Evolutionary conservation across 495 filamentous ascomycete genomes (phyloP).

Genomic region (Hypoxylon subgilvum): DNA sequence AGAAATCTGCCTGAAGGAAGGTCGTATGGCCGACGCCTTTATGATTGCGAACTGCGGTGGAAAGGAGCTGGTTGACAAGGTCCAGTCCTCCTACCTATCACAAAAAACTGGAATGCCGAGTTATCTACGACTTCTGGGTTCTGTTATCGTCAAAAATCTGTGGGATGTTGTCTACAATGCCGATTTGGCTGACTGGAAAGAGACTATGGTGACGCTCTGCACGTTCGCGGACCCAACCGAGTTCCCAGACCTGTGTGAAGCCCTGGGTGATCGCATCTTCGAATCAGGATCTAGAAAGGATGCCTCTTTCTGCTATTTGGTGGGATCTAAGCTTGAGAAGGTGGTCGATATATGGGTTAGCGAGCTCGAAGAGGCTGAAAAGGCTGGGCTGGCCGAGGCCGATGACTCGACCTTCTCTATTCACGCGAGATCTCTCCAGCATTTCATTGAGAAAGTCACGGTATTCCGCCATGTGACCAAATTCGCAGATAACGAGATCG

Average conservation of each 20-base stretch:
- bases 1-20: constrained; percentile 83
- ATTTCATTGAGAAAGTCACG: constrained; percentile 97
- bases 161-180: constrained; percentile 99
- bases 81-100: constrained; percentile 88
- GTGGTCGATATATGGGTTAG: constrained; percentile 91
- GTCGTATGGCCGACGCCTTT: constrained; percentile 92
- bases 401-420: constrained; percentile 86
- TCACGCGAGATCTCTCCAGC: constrained; percentile 85
- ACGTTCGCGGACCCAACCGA: constrained; percentile 89
- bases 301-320: constrained; percentile 93
- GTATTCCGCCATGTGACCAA: constrained; percentile 94
- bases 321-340: constrained; percentile 96
- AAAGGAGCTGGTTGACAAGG: constrained; percentile 90
- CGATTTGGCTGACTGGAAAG: constrained; percentile 90
- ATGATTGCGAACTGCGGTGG: constrained; percentile 98
- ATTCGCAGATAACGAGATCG: constrained; percentile 79
- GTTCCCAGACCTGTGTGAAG: constrained; percentile 95
- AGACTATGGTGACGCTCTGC: constrained; percentile 92
- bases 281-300: constrained; percentile 80
- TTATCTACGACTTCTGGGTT: constrained; percentile 88
- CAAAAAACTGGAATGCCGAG: constrained; percentile 82
- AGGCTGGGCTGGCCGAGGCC: constrained; percentile 69
- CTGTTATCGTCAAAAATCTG: constrained; percentile 92
- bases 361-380: constrained; percentile 82
- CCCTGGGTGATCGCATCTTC: constrained; percentile 87